phyloP scores from a whole-genome alignment of 345 rosid genomes.

The Lepidium aucheri region DNA sequence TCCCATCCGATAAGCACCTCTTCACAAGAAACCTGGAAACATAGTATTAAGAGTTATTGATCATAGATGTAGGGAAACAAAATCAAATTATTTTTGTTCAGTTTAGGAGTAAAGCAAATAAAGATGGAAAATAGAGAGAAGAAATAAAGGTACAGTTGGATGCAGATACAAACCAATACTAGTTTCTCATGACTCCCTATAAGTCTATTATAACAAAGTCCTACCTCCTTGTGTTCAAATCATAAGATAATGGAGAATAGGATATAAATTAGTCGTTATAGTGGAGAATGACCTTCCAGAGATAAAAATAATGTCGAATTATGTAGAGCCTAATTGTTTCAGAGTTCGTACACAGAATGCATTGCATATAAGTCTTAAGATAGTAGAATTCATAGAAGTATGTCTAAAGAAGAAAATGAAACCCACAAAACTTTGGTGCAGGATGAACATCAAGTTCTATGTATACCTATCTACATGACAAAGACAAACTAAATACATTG shows the following conservation, averaged over 20 bases:
- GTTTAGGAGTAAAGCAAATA: neutral
- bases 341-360: neutral
- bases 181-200: neutral
- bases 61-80: neutral
- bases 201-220: neutral
- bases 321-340: neutral
- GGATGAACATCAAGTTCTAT: neutral
- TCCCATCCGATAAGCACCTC: slow-evolving; percentile 93
- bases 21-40: slow-evolving; percentile 59
- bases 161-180: slow-evolving; percentile 3
- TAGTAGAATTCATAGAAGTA: neutral
- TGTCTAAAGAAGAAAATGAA: neutral
- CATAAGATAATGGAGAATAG: neutral
- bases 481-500: neutral
- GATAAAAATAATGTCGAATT: neutral
- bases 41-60: neutral
- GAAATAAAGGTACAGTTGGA: slow-evolving; percentile 1
- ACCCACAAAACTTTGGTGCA: neutral
- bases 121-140: neutral
- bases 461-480: neutral
- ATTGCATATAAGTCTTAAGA: neutral
- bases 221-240: neutral
- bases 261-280: neutral
- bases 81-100: neutral
- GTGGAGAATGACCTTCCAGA: neutral